Percentiles rank a stretch among this genome's conserved stretches.
Evolutionary conservation across 2,329 filamentous ascomycete genomes (phyloP).

Genomic region (Sordariomycetes sp.): DNA sequence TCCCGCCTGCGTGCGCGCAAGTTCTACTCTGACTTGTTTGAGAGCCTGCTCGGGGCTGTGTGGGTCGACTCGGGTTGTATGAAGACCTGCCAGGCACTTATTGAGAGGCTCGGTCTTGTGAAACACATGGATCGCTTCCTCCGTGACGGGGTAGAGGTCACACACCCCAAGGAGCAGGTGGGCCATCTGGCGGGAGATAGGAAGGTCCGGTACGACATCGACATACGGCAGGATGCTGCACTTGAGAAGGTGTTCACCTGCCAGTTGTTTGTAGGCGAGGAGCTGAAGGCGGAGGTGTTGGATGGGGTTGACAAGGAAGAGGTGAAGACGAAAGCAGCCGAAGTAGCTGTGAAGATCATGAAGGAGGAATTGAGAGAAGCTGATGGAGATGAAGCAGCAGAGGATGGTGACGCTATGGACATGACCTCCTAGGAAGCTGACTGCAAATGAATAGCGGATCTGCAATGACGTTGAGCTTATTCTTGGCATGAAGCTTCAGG

Average conservation of each 20-base stretch:
- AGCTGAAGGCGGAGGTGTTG: slow-evolving; percentile 30
- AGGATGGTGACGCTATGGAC: background rate
- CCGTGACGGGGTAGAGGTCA: slow-evolving; percentile 41
- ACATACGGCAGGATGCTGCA: slow-evolving; percentile 11
- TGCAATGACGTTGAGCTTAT: background rate
- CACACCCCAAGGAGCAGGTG: slow-evolving; percentile 59
- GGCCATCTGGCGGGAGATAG: slow-evolving; percentile 43
- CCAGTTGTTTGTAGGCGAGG: slow-evolving; percentile 35
- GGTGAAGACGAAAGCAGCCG: slow-evolving; percentile 44
- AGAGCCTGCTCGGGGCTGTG: slow-evolving; percentile 69
- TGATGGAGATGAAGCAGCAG: background rate
- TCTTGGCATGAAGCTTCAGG: background rate
- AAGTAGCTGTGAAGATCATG: slow-evolving; percentile 27
- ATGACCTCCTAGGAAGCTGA: background rate
- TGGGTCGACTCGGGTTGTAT: slow-evolving; percentile 69
- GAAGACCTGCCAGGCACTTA: slow-evolving; percentile 45
- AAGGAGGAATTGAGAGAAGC: background rate
- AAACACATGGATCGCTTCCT: slow-evolving; percentile 52
- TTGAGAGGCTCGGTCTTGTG: slow-evolving; percentile 56
- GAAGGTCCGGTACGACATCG: slow-evolving; percentile 42
- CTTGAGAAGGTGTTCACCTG: slow-evolving; percentile 27
- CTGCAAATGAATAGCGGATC: background rate
- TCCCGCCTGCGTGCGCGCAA: slow-evolving; percentile 58
- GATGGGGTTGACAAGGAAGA: slow-evolving; percentile 39
- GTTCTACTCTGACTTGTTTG: slow-evolving; percentile 74